Base-by-base conservation (phyloP, 148 eudicot species). In the Chenopodium suecicum region DNA sequence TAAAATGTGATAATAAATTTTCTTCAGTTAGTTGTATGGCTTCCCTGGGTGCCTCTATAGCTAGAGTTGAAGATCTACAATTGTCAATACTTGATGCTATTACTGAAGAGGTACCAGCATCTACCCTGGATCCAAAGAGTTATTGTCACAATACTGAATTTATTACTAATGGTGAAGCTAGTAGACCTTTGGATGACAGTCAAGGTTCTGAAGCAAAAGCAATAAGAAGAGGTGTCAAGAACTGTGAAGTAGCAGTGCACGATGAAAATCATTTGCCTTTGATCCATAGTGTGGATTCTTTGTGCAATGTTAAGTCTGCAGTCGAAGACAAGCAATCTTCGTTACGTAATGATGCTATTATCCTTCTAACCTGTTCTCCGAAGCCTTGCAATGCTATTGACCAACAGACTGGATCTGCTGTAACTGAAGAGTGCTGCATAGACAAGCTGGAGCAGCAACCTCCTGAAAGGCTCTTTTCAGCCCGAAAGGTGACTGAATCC, bases 381-480 rank as follows among this genome's bases (percentile, higher is more conserved):
- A 74, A 76, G 78, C 79, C 66, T 70, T 44, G 34, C 79, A 82
- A 75, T 75, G 23, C 27, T 74, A 13, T 68, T 67, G 78, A 64
- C 58, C 85, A 86, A 29, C 32, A 79, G 56, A 76, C 83, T 74
- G 77, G 29, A 75, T 74, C 83, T 48, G 68, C 82, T 80, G 84
- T 73, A 46, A 84, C 27, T 47, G 79, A 81, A 63, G 78, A 54
- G 58, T 4, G 23, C 58, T 23, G 58, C 81, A 78, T 72, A 32
- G 78, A 70, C 64, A 8, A 32, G 68, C 78, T 82, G 82, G 67
- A 29, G 74, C 73, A 66, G 32, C 90, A 82, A 77, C 87, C 86
- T 82, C 97, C 95, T 79, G 92, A 88, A 88, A 90, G 94, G 84
- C 90, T 94, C 50, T 89, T 87, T 62, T 93, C 92, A 56, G 84